Base-by-base conservation (phyloP, 805 yeast genomes). In the Wickerhamiella nectarea region DNA sequence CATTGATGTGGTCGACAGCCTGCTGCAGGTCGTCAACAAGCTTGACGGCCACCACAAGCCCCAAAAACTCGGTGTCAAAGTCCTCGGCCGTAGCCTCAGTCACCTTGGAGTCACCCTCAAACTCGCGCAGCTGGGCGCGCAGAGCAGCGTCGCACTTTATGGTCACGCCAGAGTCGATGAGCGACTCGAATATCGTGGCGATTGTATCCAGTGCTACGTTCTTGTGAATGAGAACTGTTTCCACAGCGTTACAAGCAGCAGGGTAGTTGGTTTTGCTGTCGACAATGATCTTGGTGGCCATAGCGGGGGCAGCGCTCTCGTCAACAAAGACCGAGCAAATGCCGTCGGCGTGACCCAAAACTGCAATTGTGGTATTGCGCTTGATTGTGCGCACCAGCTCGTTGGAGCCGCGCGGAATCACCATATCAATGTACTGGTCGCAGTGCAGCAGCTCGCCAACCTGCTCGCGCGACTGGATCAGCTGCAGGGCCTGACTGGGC, bases 221-320 rank as follows among this genome's bases (percentile, higher is more conserved):
- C 41, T 68, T 63, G 60, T 54, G 72, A 38, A 93, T 63, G 45
- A 91, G 69, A 24, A 91, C 62, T 26, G 91, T 84, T 62, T 91
- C 99, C 44, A 75, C 89, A 6, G 98, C 96, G 60, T 91, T 91
- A 63, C 99, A 91, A n/a, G 95, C 99, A 10, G 98, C 98, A 39
- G 97, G 96, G 59, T 91, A 91, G 61, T 86, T 87, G 0, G 95
- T 85, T 63, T 91, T 91, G 4, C 95, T 73, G 62, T 91, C 99
- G 21, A 84, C 73, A 4, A 76, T 69, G 24, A 91, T 75, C 45
- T 75, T 74, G 26, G 72, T 68, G 0, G 96, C 94, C 74, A 83
- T 86, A 11, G 61, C 72, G 10, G 82, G 49, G 55, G 86, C 89
- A 5, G 91, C 91, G 41, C 72, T 75, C 45, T 71, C 73, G 59